Evolutionary conservation across 352 stramenopile species (phyloP), one percentile per base, ranked within the genome.

Genomic region (Globisporangium solare): DNA sequence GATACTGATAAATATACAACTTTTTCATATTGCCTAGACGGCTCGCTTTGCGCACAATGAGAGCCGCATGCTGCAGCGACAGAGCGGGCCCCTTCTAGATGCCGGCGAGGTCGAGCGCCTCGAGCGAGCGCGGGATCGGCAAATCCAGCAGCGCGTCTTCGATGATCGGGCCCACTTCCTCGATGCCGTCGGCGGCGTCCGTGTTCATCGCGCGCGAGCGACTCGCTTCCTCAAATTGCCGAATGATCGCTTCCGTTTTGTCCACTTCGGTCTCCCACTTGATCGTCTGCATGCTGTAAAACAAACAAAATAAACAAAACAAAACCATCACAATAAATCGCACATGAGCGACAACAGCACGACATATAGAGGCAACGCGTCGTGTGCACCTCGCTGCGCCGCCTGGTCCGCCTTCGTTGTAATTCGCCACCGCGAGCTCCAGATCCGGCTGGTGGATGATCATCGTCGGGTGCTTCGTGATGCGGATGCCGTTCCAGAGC

Each of bases 401-500:
- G 3, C 49, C 52, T 15, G 21, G 20, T 43, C 39, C 39, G 12
- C 67, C 61, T 22, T 87, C 79, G 37, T 69, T 64, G 15, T 60
- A 66, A 10, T 52, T 75, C 21, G 64, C 53, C 3, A 63, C 57
- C 12, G 69, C 47, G 7, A 78, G 55, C 55, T 89, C 80, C 42
- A 87, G 70, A 48, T 89, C 79, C 1, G 79, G 79, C 51, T 92
- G 82, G 58, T 86, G 78, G 48, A 94, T 84, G 63, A 91, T 89
- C 79, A 94, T 91, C 10, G 84, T 92, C 54, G 84, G 84, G 66
- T 94, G 84, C 56, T 94, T 94, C 6, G 79, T 68, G 47, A 95
- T 83, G 17, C 85, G 75, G 17, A 91, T 50, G 47, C 83, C 85
- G 56, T 93, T 92, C 85, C 85, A 95, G 6, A 95, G 74, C 85